Evolutionary conservation across 495 filamentous ascomycete genomes (phyloP).

Genomic region (Lepidopterella palustris): DNA sequence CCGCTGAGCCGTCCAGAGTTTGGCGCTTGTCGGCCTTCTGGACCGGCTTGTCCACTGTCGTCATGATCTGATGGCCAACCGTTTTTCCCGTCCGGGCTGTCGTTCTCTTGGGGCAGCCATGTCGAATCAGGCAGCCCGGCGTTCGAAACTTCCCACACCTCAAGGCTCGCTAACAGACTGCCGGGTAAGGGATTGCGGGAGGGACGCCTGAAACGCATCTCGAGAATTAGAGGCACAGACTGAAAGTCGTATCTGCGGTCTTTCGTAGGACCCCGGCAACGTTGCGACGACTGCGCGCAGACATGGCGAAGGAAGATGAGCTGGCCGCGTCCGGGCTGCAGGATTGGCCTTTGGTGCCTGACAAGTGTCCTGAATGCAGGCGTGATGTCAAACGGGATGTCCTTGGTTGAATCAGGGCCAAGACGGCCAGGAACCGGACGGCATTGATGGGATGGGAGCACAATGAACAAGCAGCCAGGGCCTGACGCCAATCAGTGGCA

Average conservation of each 20-base stretch:
- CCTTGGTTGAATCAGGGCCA: neutral
- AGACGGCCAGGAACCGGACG: conserved; percentile 8
- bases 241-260: no score
- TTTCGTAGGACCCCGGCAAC: no score
- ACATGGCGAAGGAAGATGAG: neutral
- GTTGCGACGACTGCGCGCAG: no score
- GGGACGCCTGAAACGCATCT: neutral
- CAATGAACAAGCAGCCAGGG: conserved; percentile 1
- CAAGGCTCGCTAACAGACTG: conserved; percentile 14
- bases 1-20: neutral
- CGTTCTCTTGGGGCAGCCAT: neutral
- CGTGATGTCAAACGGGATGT: conserved; percentile 3
- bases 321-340: conserved; percentile 13
- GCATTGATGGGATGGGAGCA: no score
- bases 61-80: neutral
- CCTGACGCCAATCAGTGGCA: conserved; percentile 19
- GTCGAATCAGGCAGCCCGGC: neutral
- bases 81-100: neutral
- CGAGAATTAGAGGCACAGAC: no score
- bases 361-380: conserved; percentile 19
- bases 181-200: conserved; percentile 15
- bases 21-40: neutral
- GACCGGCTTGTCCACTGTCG: neutral
- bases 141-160: neutral
- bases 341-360: conserved; percentile 15